Conservation (phyloP, 371 early-diverging fungal genomes). For the Gilbertella persicaria region DNA sequence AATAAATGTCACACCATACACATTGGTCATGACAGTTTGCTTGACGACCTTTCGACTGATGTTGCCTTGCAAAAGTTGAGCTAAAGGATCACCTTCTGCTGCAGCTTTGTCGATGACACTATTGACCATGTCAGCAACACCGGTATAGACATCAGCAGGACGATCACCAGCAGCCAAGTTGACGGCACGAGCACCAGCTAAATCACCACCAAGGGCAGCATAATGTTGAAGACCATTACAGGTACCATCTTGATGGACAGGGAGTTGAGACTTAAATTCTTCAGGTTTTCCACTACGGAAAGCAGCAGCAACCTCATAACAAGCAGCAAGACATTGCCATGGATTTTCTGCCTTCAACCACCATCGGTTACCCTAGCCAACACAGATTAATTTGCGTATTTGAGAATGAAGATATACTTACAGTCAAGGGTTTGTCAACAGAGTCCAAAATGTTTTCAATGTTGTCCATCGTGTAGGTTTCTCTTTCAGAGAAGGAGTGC, state of each 20-base stretch:
- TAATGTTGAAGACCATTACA: slow-evolving; percentile 99
- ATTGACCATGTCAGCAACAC: slow-evolving; percentile 81
- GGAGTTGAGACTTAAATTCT: slow-evolving; percentile 72
- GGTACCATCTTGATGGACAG: slow-evolving; percentile 98
- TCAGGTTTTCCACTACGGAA: slow-evolving; percentile 75
- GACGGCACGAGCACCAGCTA: slow-evolving; percentile 89
- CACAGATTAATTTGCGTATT: background rate
- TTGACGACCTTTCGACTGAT: slow-evolving; percentile 95
- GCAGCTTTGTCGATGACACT: slow-evolving; percentile 70
- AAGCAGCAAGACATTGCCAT: slow-evolving; percentile 94
- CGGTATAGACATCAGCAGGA: slow-evolving; percentile 95
- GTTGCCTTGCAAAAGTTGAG: slow-evolving; percentile 62
- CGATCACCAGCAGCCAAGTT: slow-evolving; percentile 85
- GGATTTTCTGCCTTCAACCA: slow-evolving; percentile 93
- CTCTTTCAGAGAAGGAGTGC: slow-evolving; percentile 85
- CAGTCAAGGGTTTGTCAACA: slow-evolving; percentile 75
- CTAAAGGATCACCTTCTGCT: slow-evolving; percentile 55
- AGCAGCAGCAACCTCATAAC: slow-evolving; percentile 85
- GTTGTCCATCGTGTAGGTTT: slow-evolving; percentile 72
- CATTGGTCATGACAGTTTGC: slow-evolving; percentile 99
- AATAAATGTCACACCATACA: slow-evolving; percentile 96
- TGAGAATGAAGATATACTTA: slow-evolving; percentile 8
- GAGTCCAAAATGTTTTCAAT: slow-evolving; percentile 81
- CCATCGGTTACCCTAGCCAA: slow-evolving; percentile 73
- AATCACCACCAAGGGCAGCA: slow-evolving; percentile 96